A percentile compares a stretch with the other conserved stretches of the same genome.
Conservation (phyloP, 306 rosid species). For the Prunus fruticosa region DNA sequence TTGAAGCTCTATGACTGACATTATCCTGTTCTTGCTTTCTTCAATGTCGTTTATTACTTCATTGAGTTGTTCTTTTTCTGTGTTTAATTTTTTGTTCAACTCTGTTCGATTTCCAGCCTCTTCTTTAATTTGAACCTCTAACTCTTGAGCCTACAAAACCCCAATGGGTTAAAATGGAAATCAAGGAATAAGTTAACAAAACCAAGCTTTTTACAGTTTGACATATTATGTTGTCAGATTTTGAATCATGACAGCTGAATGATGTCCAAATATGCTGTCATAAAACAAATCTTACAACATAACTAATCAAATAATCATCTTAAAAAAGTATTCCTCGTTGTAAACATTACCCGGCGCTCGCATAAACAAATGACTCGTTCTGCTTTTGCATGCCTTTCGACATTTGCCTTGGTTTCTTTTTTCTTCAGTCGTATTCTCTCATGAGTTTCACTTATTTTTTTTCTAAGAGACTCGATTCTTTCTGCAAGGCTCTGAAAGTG, state of each 20-base stretch:
- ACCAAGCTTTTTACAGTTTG: background rate
- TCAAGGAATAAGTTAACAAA: background rate
- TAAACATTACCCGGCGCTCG: conserved; percentile 44
- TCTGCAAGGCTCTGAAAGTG: conserved; percentile 41
- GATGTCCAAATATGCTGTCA: background rate
- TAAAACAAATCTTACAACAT: background rate
- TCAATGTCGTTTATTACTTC: conserved; percentile 40
- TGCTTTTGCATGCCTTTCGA: conserved; percentile 57
- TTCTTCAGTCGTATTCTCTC: conserved; percentile 39
- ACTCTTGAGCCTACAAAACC: conserved; percentile 44
- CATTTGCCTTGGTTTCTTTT: conserved; percentile 48
- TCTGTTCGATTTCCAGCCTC: conserved; percentile 35
- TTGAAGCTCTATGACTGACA: conserved; percentile 43
- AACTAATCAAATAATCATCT: background rate
- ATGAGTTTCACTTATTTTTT: conserved; percentile 42
- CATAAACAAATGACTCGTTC: conserved; percentile 67
- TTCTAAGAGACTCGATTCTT: conserved; percentile 38
- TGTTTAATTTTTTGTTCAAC: conserved; percentile 32
- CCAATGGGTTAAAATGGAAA: background rate
- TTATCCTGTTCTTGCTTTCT: conserved; percentile 51
- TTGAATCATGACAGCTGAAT: background rate
- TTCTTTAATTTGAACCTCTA: conserved; percentile 43
- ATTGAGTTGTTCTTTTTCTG: conserved; percentile 35
- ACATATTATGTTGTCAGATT: background rate
- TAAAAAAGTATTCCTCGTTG: background rate